A percentile compares a stretch with the other conserved stretches of the same genome.
Evolutionary conservation across 768 basidiomycete genomes (phyloP).

Genomic region (Boletellus ananiceps): DNA sequence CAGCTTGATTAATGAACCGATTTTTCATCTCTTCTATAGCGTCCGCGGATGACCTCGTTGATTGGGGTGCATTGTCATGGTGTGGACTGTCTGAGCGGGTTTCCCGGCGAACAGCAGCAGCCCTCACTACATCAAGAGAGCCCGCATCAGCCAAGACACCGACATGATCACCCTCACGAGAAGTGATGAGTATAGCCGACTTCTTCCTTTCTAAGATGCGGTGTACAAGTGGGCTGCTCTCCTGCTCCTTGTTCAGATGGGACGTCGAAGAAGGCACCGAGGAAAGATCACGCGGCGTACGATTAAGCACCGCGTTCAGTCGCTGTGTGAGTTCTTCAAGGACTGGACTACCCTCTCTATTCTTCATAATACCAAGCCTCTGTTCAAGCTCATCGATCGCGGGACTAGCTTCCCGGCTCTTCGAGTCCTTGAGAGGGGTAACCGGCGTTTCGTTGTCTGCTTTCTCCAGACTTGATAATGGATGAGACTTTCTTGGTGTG

Average conservation of each 20-base stretch:
- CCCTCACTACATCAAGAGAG: constrained; percentile 11
- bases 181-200: constrained; percentile 7
- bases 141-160: constrained; percentile 1
- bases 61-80: constrained; percentile 8
- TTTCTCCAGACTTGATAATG: constrained; percentile 26
- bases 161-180: constrained; percentile 5
- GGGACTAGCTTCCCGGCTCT: constrained; percentile 52
- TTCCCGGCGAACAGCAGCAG: constrained; percentile 7
- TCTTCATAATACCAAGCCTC: constrained; percentile 52
- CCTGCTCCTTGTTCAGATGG: constrained; percentile 13
- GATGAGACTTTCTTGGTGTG: constrained; percentile 38
- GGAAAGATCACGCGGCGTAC: constrained; percentile 28
- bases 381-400: constrained; percentile 62
- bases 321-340: constrained; percentile 47
- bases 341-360: constrained; percentile 51
- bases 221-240: constrained; percentile 27
- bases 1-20: constrained; percentile 40
- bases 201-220: constrained; percentile 21
- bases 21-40: constrained; percentile 63
- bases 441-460: constrained; percentile 40
- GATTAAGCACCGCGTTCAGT: constrained; percentile 38
- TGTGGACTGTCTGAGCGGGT: constrained; percentile 10
- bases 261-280: constrained; percentile 24
- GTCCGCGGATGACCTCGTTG: constrained; percentile 37
- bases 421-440: constrained; percentile 39